Evolutionary conservation across 805 yeast species (phyloP), one percentile per base, ranked within the genome.

Genomic region (Wickerhamomyces canadensis): DNA sequence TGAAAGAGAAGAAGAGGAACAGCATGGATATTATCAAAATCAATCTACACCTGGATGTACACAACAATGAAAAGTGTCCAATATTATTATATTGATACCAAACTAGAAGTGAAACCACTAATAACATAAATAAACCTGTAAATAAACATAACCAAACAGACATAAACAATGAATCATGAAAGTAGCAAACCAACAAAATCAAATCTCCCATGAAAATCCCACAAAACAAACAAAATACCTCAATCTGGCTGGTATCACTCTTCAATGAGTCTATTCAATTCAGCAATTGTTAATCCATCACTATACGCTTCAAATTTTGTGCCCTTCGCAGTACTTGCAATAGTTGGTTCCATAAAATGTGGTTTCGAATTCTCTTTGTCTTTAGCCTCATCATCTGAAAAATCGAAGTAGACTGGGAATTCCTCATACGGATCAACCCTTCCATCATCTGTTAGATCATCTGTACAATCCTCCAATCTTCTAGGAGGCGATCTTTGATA

Each of bases 41-140:
- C 38, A 36, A 7, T 41, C 56, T 19, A 34, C 27, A 16, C 65
- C 68, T 4, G 66, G 66, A 32, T 70, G 76, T 47, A 40, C 67
- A 6, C 70, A 64, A 34, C 72, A 67, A 45, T 66, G 52, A 54
- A 13, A 15, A 30, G 10, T 31, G 15, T 19, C 11, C 19, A 23
- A 9, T 6, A 9, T 28, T 13, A 18, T 17, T 18, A 27, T 15
- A 27, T 14, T 27, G 24, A 22, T 8, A 22, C 11, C 10, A 22
- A 7, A 5, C 7, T 7, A 7, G 9, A 18, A 16, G 17, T 30
- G 33, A 19, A 30, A 8, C 19, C 13, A 28, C 24, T 22, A 24
- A 14, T 12, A 24, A 24, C 27, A 24, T 24, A 22, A 22, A n/a
- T n/a, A n/a, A n/a, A n/a, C n/a, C n/a, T n/a, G n/a, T n/a, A n/a